Evolutionary conservation across 2,329 filamentous ascomycete species (phyloP), one percentile per base, ranked within the genome.

Genomic region (Xylariales sp.): DNA sequence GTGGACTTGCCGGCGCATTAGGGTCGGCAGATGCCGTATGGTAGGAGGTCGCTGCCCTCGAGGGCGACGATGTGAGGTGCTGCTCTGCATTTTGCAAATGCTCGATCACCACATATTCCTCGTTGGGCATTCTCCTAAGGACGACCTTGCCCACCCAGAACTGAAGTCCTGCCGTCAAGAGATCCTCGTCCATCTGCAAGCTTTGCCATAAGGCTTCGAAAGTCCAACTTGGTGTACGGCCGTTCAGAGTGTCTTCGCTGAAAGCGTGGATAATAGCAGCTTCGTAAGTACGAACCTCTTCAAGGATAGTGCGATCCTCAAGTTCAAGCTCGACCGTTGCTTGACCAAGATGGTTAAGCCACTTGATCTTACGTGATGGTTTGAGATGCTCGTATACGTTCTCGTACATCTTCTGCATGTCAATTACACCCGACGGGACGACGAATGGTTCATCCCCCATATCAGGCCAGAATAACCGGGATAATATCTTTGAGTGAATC

Each of bases 401-500:
- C 43, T 84, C 82, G 60, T 95, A 97, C 35, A 68, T 72, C 37
- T 75, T 66, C 59, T 94, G 87, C 21, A 86, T 66, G 4, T 73
- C 62, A 2, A 61, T 58, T 32, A 88, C 75, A 2, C 71, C 67
- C 0, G 61, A 45, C 1, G 87, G 87, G 3, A 89, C 68, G 16
- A 66, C 59, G 57, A 89, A 89, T 3, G 71, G 69, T 43, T 88
- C 84, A 46, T 82, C 76, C 37, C 86, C 78, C 16, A 95, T 70
- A 8, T 82, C 76, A 0, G 93, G 93, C 93, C 93, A 98, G 70
- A 94, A 98, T 47, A 95, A 81, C 16, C 89, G 80, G 1, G 90
- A 96, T 4, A 97, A 71, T 38, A 97, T 91, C 58, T 93, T 90
- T 21, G 88, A 81, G 53, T 90, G 84, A 87, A 79, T 60, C 25